Evolutionary conservation across 2,329 filamentous ascomycete species (phyloP), one percentile per base, ranked within the genome.

Genomic region (Venturia aucupariae): DNA sequence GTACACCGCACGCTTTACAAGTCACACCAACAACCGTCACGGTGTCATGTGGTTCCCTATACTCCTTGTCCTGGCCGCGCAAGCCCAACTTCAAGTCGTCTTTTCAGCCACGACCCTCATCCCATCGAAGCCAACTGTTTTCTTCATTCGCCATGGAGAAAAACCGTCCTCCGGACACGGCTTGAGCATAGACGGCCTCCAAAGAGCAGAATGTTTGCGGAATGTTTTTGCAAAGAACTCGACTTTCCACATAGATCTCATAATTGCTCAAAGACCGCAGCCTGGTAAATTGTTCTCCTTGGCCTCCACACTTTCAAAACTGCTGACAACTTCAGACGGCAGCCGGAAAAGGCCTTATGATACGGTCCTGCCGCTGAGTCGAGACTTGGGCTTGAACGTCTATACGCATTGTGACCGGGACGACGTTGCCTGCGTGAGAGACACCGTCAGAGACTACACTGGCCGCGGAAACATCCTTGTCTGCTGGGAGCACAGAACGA

Each of bases 131-230:
- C 79, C 83, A 1, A 86, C 80, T 0, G 81, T 87, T 39, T 87
- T 85, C 70, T 74, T 87, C 10, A 87, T 87, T 70, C 81, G 84
- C 22, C 85, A 87, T 67, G 85, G 84, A 65, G 85, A 87, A 72
- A 87, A 87, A 72, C 84, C 84, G 2, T 65, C 69, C 1, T 77
- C 78, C 19, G 75, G 75, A 41, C 73, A 79, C 65, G 84, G 83
- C 2, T 75, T 87, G 57, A 83, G 72, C 64, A 68, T 77, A 0
- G 69, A 79, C 66, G 85, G 85, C n/a, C 67, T 78, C 63, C 65
- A 84, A 71, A 81, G 85, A 19, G 82, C 84, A 0, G 81, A 87
- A 69, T 86, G 84, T 67, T 73, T 87, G n/a, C 75, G 81, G 13
- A 75, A 68, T 10, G 81, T 87, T 0, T 87, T 87, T 69, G 82